These are phyloP conservation scores for Olyra latifolia DNA, from an alignment of 176 grass and related monocot genomes.

Conservation along the genomic window DNA sequence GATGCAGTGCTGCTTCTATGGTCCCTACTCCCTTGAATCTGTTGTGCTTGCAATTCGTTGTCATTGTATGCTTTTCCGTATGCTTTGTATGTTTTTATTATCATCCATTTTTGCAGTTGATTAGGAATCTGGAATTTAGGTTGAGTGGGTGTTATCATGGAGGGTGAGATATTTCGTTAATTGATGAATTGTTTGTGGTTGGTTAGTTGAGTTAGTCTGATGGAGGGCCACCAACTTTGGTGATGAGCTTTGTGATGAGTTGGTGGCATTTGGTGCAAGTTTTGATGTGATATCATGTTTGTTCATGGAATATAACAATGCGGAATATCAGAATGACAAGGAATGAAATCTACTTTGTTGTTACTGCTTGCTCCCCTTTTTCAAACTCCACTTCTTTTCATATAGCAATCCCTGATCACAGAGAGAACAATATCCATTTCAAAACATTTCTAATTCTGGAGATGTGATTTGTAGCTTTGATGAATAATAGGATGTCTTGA, in stretches of 20 bases:
- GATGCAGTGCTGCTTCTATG: neutral
- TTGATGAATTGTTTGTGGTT: conserved; percentile 23
- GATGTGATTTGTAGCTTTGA: neutral
- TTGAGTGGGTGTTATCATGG: conserved; percentile 22
- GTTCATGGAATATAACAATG: neutral
- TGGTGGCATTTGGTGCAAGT: conserved; percentile 20
- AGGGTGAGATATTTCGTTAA: conserved; percentile 4
- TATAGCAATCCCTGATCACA: too few species aligned
- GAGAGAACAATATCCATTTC: too few species aligned
- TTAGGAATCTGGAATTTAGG: conserved; percentile 9
- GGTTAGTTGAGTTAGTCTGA: neutral
- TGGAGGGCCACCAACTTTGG: conserved; percentile 6
- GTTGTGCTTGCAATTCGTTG: neutral
- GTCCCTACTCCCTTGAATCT: neutral
- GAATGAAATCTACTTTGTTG: neutral
- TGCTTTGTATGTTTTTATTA: neutral
- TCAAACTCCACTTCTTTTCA: too few species aligned
- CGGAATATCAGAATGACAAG: neutral
- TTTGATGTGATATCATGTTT: conserved; percentile 15
- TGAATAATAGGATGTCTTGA: neutral
- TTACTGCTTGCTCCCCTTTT: neutral
- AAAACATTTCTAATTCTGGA: neutral
- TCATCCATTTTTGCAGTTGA: neutral
- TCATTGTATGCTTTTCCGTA: neutral
- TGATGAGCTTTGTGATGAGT: conserved; percentile 1